phyloP scores from a whole-genome alignment of 2,329 filamentous ascomycete genomes.

The Drechslera avenae region DNA sequence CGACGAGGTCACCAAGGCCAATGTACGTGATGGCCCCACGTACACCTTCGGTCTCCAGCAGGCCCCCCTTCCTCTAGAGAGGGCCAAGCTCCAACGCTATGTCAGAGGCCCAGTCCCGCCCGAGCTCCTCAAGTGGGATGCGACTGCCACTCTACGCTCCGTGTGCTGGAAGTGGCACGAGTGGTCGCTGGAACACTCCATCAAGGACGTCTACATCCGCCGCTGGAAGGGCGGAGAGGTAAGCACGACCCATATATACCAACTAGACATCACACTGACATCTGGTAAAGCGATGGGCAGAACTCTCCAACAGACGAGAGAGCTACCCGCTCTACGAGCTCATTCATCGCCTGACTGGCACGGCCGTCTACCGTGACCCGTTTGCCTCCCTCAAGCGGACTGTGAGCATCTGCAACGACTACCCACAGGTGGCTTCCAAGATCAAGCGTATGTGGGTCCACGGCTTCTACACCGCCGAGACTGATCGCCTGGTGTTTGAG shows the following conservation, averaged over 20 bases:
- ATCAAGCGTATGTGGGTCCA: constrained; percentile 62
- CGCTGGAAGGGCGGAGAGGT: constrained; percentile 57
- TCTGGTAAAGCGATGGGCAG: constrained; percentile 57
- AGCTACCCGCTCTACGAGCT: constrained; percentile 56
- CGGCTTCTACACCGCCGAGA: constrained; percentile 59
- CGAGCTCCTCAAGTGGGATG: constrained; percentile 59
- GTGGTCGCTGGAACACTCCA: constrained; percentile 58
- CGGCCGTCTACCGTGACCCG: constrained; percentile 59
- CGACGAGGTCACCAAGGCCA: constrained; percentile 54
- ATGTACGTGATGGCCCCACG: constrained; percentile 53
- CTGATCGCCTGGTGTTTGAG: constrained; percentile 56
- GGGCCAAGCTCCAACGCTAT: constrained; percentile 54
- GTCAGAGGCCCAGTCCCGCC: constrained; percentile 58
- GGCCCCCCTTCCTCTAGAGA: constrained; percentile 54
- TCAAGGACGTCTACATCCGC: constrained; percentile 58
- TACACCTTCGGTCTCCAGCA: constrained; percentile 61
- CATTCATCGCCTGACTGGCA: constrained; percentile 53
- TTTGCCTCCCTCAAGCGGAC: constrained; percentile 57
- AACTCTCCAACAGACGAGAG: constrained; percentile 52
- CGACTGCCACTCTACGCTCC: constrained; percentile 54
- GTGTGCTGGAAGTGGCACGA: constrained; percentile 59
- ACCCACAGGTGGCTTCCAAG: constrained; percentile 54
- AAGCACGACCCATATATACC: constrained; percentile 12
- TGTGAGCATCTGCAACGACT: constrained; percentile 52
- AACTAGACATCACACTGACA: constrained; percentile 16